Base-by-base conservation (phyloP, 805 yeast genomes). In the Starmerella vaccinii region DNA sequence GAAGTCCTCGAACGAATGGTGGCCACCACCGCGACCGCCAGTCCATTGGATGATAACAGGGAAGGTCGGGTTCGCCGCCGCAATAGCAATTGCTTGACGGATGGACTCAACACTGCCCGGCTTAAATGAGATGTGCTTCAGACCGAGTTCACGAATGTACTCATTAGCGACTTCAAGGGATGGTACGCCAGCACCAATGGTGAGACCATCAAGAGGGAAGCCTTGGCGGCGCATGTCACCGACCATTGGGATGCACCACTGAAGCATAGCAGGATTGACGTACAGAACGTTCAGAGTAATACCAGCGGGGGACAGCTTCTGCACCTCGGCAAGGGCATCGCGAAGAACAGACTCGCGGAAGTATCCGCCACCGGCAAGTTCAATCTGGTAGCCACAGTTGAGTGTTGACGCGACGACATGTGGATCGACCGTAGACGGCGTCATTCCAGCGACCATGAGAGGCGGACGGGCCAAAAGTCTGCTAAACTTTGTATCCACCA, bases 21-120 rank as follows among this genome's bases (percentile, higher is more conserved):
- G 99, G 65, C 99, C 99, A 78, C 99, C 99, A 74, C 97, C 99
- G 78, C 99, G 89, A 70, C 99, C 99, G 77, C 97, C 98, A 53
- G 99, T 92, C 99, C 99, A 92, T 75, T 92, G 98, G 62, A 92
- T 73, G 50, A 92, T 90, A 64, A 92, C 87, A 57, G 98, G 99
- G 89, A 92, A 92, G 57, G 68, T 72, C 59, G 98, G 98, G 71
- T 89, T 95, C 46, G 95, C 89, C 65, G 84, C 86, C 49, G 99
- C 98, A 65, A 92, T 92, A 55, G 82, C 71, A 61, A 92, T 81
- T 59, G 81, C 85, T 68, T 84, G 90, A 58, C 80, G 75, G 63
- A 92, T 87, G 40, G 97, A 83, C 61, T 92, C 98, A 50, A 88
- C 76, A 23, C 97, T 87, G 65, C 99, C 99, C 55, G 99, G 99